Evolutionary conservation across 2,329 filamentous ascomycete species (phyloP), one percentile per base, ranked within the genome.

Genomic region (Sordariomycetes sp.): DNA sequence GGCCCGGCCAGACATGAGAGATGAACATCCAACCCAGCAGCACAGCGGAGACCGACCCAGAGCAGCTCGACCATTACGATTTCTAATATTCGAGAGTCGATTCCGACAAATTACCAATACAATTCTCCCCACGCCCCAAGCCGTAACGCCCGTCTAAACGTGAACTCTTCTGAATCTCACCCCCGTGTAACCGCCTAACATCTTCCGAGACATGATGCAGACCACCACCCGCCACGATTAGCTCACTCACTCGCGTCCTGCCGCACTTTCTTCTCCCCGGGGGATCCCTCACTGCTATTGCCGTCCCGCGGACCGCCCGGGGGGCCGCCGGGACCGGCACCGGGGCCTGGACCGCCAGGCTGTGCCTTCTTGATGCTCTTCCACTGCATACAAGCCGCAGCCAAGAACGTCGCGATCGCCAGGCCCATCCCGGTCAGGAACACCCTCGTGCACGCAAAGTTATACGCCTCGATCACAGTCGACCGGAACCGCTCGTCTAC

Each of bases 401-500:
- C 82, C 11, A 86, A n/a, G 7, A 88, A 72, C 12, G 80, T 79
- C 1, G 80, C 65, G 6, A 77, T 69, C 0, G 79, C 75, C 61
- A 87, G 70, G 0, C 79, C 86, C 56, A 85, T 72, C 3, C 77
- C 77, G 1, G 84, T 80, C 59, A 87, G 78, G 66, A 87, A 90
- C 3, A 84, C 82, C 59, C 80, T 72, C 0, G 79, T 82, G 43
- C 87, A 73, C 0, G 85, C 80, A 51, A 75, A 70, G 66, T 89
- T 89, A 72, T 90, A 90, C 0, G 84, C 86, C 0, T 72, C 62
- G 1, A 85, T 72, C 10, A 91, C 84, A 0, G 73, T 70, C 1
- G 68, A 65, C 4, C 85, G 67, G 59, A 76, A 79, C 60, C 81
- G 64, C 0, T 69, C 62, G 0, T 78, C 72, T 28, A 89, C 80